These are phyloP conservation scores for Yarrowia sp. DNA, from an alignment of 805 yeast genomes.

Conservation along the genomic window DNA sequence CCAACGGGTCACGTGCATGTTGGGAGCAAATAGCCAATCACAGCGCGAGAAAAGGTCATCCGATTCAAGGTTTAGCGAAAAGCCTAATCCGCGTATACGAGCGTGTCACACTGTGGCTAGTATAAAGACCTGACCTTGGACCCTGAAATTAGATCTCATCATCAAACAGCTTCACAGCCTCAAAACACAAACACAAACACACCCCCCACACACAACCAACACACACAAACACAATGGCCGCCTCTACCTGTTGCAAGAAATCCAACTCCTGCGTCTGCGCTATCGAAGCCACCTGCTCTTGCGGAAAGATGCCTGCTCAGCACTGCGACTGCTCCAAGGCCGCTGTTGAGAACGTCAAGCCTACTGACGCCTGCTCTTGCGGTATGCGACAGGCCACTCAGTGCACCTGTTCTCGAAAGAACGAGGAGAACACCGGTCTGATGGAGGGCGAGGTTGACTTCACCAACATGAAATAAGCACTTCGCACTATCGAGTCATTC, in stretches of 20 bases:
- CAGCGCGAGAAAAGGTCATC: background rate
- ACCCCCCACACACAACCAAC: background rate
- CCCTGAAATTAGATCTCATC: background rate
- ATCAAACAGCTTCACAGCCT: background rate
- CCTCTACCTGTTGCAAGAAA: constrained; percentile 41
- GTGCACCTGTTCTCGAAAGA: constrained; percentile 54
- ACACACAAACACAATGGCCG: background rate
- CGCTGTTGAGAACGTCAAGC: constrained; percentile 48
- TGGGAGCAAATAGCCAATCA: constrained; percentile 14
- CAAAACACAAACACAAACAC: background rate
- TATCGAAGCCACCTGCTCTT: constrained; percentile 60
- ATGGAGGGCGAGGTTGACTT: constrained; percentile 61
- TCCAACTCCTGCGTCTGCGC: constrained; percentile 58
- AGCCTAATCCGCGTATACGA: background rate
- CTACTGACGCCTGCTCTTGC: constrained; percentile 54
- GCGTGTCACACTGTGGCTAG: constrained; percentile 5
- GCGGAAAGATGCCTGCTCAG: constrained; percentile 61
- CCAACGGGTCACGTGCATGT: background rate
- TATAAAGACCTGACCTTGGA: background rate
- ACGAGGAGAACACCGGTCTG: constrained; percentile 35
- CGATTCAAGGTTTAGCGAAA: background rate
- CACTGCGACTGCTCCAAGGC: constrained; percentile 56
- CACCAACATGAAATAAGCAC: constrained; percentile 44
- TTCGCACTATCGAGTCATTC: background rate
- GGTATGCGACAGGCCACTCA: constrained; percentile 53